Percentiles rank a stretch among this genome's conserved stretches.
These are phyloP conservation scores for Hanseniaspora hatyaiensis DNA, from an alignment of 805 yeast genomes.

Conservation along the genomic window DNA sequence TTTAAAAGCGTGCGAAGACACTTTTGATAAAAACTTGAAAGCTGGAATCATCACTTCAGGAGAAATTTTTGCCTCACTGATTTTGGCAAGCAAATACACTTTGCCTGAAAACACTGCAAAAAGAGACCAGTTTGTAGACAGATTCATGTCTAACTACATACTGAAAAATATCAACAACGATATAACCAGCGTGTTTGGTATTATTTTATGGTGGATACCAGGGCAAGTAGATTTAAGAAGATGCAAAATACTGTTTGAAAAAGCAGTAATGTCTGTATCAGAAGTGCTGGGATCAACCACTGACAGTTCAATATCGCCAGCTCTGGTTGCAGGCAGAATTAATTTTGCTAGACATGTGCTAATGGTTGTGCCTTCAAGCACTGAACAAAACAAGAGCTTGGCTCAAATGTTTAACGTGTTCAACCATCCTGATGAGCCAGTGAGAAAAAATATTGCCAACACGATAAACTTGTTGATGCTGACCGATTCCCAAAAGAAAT, in stretches of 20 bases:
- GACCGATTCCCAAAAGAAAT: slow-evolving; percentile 16
- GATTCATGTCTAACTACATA: slow-evolving; percentile 38
- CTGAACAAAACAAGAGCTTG: slow-evolving; percentile 38
- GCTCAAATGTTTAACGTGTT: slow-evolving; percentile 33
- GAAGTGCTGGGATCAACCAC: background rate
- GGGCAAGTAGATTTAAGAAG: slow-evolving; percentile 57
- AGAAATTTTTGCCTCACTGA: slow-evolving; percentile 57
- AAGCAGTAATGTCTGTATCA: background rate
- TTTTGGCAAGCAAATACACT: slow-evolving; percentile 40
- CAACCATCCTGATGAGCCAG: slow-evolving; percentile 60
- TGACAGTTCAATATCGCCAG: slow-evolving; percentile 3
- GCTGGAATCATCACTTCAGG: slow-evolving; percentile 63
- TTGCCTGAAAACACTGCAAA: slow-evolving; percentile 26
- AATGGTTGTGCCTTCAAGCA: slow-evolving; percentile 43
- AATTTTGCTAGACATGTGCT: slow-evolving; percentile 42
- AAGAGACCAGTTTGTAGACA: slow-evolving; percentile 39
- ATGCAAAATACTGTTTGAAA: slow-evolving; percentile 31
- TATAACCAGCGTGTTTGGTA: slow-evolving; percentile 59
- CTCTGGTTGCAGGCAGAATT: slow-evolving; percentile 16
- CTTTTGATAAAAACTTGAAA: slow-evolving; percentile 56
- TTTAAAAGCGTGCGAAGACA: slow-evolving; percentile 36
- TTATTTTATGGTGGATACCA: slow-evolving; percentile 65
- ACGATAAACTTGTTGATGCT: slow-evolving; percentile 23
- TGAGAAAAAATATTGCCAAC: slow-evolving; percentile 49
- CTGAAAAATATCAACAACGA: slow-evolving; percentile 60